phyloP scores from a whole-genome alignment of 2,329 filamentous ascomycete genomes.

The Didymella glomerata region DNA sequence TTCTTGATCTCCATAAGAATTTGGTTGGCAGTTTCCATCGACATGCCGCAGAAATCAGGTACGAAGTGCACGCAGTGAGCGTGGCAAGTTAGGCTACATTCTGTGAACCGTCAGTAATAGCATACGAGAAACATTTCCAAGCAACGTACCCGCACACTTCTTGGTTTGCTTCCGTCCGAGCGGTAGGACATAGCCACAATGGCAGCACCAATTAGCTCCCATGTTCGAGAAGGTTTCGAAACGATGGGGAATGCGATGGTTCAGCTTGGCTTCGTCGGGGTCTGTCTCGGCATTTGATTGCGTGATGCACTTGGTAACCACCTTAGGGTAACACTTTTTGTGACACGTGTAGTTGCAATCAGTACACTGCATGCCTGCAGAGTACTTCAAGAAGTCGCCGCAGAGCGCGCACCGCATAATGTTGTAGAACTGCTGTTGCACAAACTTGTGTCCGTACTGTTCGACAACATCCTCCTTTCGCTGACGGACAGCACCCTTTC shows the following conservation, averaged over 20 bases:
- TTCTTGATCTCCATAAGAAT: slow-evolving; percentile 87
- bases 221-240: slow-evolving; percentile 98
- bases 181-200: slow-evolving; percentile 94
- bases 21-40: slow-evolving; percentile 94
- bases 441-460: slow-evolving; percentile 99
- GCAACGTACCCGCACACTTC: slow-evolving; percentile 79
- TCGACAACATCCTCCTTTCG: slow-evolving; percentile 98
- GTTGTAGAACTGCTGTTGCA: slow-evolving; percentile 99
- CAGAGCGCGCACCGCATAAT: slow-evolving; percentile 99
- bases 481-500: slow-evolving; percentile 95
- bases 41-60: slow-evolving; percentile 99
- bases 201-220: slow-evolving; percentile 98
- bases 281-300: slow-evolving; percentile 99
- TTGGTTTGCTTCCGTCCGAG: slow-evolving; percentile 95
- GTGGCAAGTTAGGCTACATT: slow-evolving; percentile 92
- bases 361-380: slow-evolving; percentile 97
- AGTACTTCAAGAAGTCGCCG: slow-evolving; percentile 98
- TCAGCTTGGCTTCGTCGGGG: slow-evolving; percentile 99
- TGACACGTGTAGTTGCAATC: slow-evolving; percentile 99
- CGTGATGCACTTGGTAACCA: slow-evolving; percentile 99
- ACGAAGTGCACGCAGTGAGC: slow-evolving; percentile 92
- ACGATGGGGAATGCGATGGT: slow-evolving; percentile 96
- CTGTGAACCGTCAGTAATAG: slow-evolving; percentile 56
- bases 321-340: slow-evolving; percentile 94
- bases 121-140: neutral